Base-by-base conservation (phyloP, 2,329 filamentous ascomycete species). In the Alternaria sp. region DNA sequence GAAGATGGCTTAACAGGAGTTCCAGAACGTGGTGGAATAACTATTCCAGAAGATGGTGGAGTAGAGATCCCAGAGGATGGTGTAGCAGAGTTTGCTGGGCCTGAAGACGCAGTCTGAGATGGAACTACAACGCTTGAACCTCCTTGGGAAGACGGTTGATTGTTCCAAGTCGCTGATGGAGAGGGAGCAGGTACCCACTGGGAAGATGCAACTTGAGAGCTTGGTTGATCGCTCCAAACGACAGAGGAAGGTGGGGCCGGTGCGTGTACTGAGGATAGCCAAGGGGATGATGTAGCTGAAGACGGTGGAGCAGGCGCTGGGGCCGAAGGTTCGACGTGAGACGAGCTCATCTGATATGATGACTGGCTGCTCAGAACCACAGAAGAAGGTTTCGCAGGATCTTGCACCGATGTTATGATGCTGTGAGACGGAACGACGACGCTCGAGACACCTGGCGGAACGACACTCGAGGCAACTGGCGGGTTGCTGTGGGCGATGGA, bases 321-420 rank as follows among this genome's bases (percentile, higher is more conserved):
- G 5, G 32, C 38, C 12, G 51, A 53, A 20, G 51, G 42, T 43
- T 26, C 38, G 11, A 18, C 24, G 11, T 34, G 26, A n/a, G 51
- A 43, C n/a, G 46, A 38, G 20, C 14, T 18, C n/a, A 32, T 20
- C 30, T 49, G 46, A 49, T 30, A 18, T 24, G 32, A n/a, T 16
- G 46, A 20, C 20, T 36, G 46, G 16, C 32, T 38, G 20, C 30
- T 49, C 30, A 20, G n/a, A 12, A 26, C 46, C 32, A 49, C 46
- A 36, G 46, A 49, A 34, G 46, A 49, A 36, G 46, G 46, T 5
- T 22, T 49, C 1, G 30, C 20, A 24, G 46, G 36, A 34, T 20
- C 26, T 39, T 58, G 43, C 20, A 28, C 24, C 24, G 57, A 59
- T 3, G 52, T 44, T 24, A 38, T n/a, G 30, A 49, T 49, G 18